phyloP scores from a whole-genome alignment of 139 green algal genomes.

The Mesotaenium endlicherianum region DNA sequence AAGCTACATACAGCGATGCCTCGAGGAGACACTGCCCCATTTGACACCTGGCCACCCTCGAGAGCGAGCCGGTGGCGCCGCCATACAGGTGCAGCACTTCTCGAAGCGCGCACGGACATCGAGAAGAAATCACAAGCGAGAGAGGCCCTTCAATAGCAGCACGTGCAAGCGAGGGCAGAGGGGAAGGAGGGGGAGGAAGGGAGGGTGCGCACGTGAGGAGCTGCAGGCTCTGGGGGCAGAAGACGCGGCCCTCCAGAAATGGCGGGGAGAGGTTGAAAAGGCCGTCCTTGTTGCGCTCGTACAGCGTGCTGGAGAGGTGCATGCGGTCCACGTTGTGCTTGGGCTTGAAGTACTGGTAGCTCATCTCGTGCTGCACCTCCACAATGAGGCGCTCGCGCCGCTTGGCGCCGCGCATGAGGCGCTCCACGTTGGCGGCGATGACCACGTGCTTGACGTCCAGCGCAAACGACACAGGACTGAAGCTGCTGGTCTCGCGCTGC shows the following conservation, averaged over 20 bases:
- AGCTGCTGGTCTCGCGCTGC: too few relatives aligned
- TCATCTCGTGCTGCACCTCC: slow-evolving; percentile 14
- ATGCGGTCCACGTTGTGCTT: background rate
- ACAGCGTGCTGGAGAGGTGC: background rate
- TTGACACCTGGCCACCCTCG: too few relatives aligned
- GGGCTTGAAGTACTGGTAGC: background rate
- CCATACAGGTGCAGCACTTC: too few relatives aligned
- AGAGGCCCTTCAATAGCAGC: background rate
- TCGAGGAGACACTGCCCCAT: too few relatives aligned
- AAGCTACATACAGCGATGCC: too few relatives aligned
- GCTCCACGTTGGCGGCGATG: slow-evolving; percentile 10
- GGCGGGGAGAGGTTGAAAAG: background rate
- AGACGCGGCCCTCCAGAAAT: slow-evolving; percentile 7
- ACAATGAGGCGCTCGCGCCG: background rate
- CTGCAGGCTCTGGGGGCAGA: background rate
- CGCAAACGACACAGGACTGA: background rate
- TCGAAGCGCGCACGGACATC: too few relatives aligned
- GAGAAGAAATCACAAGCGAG: too few relatives aligned
- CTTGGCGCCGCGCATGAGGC: background rate
- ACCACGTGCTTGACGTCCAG: slow-evolving; percentile 19
- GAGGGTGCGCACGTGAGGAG: slow-evolving; percentile 11
- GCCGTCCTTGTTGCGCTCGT: background rate
- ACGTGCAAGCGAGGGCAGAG: background rate
- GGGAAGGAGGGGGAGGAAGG: background rate
- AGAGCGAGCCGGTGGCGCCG: too few relatives aligned